Percentiles rank a stretch among this genome's conserved stretches.
phyloP scores from a whole-genome alignment of 371 early-diverging fungal species.

The Entomophthora muscae region DNA sequence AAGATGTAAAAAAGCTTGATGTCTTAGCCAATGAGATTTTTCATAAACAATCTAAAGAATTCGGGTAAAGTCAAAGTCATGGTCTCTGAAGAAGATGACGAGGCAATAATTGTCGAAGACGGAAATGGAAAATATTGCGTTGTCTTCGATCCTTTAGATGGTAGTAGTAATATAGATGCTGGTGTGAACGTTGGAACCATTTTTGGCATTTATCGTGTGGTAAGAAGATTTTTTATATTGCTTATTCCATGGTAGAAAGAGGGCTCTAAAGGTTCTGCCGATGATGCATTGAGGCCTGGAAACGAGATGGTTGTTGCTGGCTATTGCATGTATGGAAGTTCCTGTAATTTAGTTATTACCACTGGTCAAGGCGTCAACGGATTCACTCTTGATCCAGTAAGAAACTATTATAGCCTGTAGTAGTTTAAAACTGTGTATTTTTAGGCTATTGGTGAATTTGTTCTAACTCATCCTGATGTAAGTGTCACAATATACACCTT shows the following conservation, averaged over 20 bases:
- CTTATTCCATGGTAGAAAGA: conserved; percentile 12
- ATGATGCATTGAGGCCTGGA: conserved; percentile 75
- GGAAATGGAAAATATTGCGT: conserved; percentile 81
- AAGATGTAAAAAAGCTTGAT: conserved; percentile 93
- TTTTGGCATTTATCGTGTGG: conserved; percentile 89
- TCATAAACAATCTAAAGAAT: conserved; percentile 82
- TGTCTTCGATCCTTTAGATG: conserved; percentile 94
- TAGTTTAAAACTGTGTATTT: too few relatives aligned
- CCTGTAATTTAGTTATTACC: conserved; percentile 64
- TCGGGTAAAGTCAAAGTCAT: conserved; percentile 81
- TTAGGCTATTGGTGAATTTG: conserved; percentile 82
- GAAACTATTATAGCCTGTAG: too few relatives aligned
- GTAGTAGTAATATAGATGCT: conserved; percentile 93
- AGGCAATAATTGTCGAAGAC: conserved; percentile 67
- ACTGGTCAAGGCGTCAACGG: conserved; percentile 84
- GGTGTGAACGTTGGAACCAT: conserved; percentile 97
- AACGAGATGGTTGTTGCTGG: conserved; percentile 86
- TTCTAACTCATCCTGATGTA: conserved; percentile 64
- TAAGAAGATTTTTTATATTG: conserved; percentile 19
- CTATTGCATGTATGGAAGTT: conserved; percentile 95
- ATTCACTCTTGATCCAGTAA: conserved; percentile 84
- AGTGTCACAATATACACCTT: background rate
- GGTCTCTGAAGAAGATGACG: conserved; percentile 93
- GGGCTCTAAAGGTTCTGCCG: conserved; percentile 17
- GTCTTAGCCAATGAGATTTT: conserved; percentile 93